Percentiles rank a stretch among this genome's conserved stretches.
These are phyloP conservation scores for Yamadazyma sp. DNA, from an alignment of 805 yeast genomes.

Conservation along the genomic window DNA sequence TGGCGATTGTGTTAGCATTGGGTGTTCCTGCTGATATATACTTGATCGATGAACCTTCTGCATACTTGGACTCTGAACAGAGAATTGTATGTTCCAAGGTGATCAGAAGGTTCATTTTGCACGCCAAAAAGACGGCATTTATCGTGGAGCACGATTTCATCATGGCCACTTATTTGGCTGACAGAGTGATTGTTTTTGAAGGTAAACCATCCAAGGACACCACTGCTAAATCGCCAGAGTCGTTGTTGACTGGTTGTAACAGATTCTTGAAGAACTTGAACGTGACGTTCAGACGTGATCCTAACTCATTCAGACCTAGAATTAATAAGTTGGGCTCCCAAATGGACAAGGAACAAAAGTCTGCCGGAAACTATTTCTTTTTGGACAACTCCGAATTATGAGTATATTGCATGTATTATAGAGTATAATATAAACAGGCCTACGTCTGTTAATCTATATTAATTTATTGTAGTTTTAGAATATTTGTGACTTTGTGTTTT, in stretches of 20 bases:
- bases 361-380: constrained; percentile 92
- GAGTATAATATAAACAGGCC: too few species aligned
- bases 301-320: constrained; percentile 97
- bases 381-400: constrained; percentile 62
- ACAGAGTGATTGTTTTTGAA: constrained; percentile 96
- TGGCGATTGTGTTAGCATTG: constrained; percentile 91
- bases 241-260: constrained; percentile 95
- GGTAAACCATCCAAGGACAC: constrained; percentile 90
- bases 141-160: constrained; percentile 99
- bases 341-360: constrained; percentile 98
- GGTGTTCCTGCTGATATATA: constrained; percentile 96
- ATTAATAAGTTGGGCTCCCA: constrained; percentile 96
- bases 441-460: too few species aligned
- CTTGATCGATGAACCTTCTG: constrained; percentile 98
- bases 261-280: constrained; percentile 93
- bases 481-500: too few species aligned
- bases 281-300: constrained; percentile 99
- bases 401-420: constrained; percentile 11
- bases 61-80: constrained; percentile 98
- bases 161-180: constrained; percentile 99
- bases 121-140: constrained; percentile 98
- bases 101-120: constrained; percentile 93
- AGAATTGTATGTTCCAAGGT: constrained; percentile 99
- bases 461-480: too few species aligned
- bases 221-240: constrained; percentile 84